These are phyloP conservation scores for Cerrena zonata DNA, from an alignment of 1,284 basidiomycete genomes.

Conservation along the genomic window DNA sequence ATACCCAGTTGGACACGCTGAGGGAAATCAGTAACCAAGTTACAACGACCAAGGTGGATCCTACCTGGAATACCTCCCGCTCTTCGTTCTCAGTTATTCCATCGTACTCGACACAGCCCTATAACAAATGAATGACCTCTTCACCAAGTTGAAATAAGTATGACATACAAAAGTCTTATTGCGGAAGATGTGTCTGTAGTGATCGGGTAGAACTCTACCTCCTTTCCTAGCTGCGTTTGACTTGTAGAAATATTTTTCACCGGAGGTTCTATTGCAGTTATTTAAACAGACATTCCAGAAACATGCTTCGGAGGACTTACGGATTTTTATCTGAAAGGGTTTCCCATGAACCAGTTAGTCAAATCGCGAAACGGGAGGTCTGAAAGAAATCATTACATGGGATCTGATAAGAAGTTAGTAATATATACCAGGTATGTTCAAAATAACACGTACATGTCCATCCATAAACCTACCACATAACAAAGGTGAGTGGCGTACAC, in stretches of 20 bases:
- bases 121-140: too few species aligned
- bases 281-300: not conserved
- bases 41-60: slow-evolving; percentile 7
- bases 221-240: slow-evolving; percentile 22
- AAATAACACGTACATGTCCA: slow-evolving; percentile 43
- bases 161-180: slow-evolving; percentile 54
- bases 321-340: slow-evolving; percentile 44
- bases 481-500: too few species aligned
- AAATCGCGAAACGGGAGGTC: not conserved
- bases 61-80: slow-evolving; percentile 72
- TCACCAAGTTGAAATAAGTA: not conserved
- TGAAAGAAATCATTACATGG: not conserved
- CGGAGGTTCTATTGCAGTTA: slow-evolving; percentile 28
- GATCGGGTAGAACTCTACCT: slow-evolving; percentile 41
- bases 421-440: not conserved
- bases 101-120: slow-evolving; percentile 63
- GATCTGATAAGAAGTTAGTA: not conserved
- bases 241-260: slow-evolving; percentile 54
- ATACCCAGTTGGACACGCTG: slow-evolving; percentile 44
- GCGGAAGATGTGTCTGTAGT: slow-evolving; percentile 48
- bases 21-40: not conserved
- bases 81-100: slow-evolving; percentile 57
- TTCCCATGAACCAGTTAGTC: slow-evolving; percentile 2
- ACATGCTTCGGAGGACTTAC: slow-evolving; percentile 31
- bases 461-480: slow-evolving; percentile 66